Base-by-base conservation (phyloP, 73 alveolate genomes). In the Paramecium pentaurelia region DNA sequence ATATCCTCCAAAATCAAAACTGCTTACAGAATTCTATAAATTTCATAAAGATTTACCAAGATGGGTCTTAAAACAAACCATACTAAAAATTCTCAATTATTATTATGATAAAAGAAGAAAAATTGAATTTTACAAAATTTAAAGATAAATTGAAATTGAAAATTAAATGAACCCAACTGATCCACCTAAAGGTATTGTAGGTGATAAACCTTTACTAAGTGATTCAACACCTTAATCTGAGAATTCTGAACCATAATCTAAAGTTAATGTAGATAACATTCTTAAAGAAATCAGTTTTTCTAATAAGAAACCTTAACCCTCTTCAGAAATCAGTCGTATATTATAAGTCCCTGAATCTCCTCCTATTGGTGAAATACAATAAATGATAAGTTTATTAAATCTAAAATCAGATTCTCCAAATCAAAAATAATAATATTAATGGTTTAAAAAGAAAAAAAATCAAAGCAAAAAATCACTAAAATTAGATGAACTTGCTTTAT, bases 101-200 rank as follows among this genome's bases (percentile, higher is more conserved):
- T 89, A 45, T 73, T 83, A 89, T 47, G 94, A 89, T 42, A 89
- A 89, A 89, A 16, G 75, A 71, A 36, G 94, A 20, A 89, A 83
- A 71, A 89, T 89, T 71, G 92, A 89, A 27, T 89, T 64, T 47
- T 89, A 71, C 75, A 89, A 83, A 71, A 89, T 89, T 42, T 64
- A 77, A 25, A 70, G 84, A 89, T 47, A 71, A 71, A 89, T 89
- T 70, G 94, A 89, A 70, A 44, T 42, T 22, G 94, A 89, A 30
- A 89, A 89, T 73, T 40, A 71, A 54, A 40, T 71, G 58, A 89
- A 89, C 34, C 94, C 94, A 27, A 11, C 38, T 11, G 64, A 89
- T 71, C 94, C 94, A 8, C 94, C 94, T 4, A 89, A 89, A 71
- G 94, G 94, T 11, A 89, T 89, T 16, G 92, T 89, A 71, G 94